Evolutionary conservation across 768 basidiomycete species (phyloP).

Genomic region (Mycena amicta): DNA sequence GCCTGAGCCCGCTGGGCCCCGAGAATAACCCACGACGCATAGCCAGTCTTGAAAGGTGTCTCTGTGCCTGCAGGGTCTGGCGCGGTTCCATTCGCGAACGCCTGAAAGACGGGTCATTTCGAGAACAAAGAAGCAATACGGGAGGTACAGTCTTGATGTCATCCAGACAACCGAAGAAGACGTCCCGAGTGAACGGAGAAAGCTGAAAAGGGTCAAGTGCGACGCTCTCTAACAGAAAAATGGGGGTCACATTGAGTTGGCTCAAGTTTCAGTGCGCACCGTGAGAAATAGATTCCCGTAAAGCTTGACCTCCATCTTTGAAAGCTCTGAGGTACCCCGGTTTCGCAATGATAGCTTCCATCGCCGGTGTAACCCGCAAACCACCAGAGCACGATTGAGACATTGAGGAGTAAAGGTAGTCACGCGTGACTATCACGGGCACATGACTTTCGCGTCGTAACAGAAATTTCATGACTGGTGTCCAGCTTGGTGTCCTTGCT

Average conservation of each 20-base stretch:
- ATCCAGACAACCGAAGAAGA: neutral
- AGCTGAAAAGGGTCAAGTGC: neutral
- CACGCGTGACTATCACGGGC: too few species aligned
- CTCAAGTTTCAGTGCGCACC: too few species aligned
- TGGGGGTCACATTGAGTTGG: too few species aligned
- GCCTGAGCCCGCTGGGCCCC: slow-evolving; percentile 41
- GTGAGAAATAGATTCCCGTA: neutral
- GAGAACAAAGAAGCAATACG: neutral
- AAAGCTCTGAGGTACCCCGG: neutral
- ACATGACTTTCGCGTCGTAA: too few species aligned
- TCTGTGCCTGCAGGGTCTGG: slow-evolving; percentile 43
- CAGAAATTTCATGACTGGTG: too few species aligned
- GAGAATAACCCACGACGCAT: slow-evolving; percentile 39
- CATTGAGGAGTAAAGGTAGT: neutral
- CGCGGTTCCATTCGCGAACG: slow-evolving; percentile 31
- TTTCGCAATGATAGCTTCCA: neutral
- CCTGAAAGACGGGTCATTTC: slow-evolving; percentile 16
- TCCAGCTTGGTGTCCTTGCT: too few species aligned
- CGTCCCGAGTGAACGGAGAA: neutral
- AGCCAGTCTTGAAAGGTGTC: slow-evolving; percentile 46
- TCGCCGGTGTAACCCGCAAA: neutral
- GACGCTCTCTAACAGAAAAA: neutral
- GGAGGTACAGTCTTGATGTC: neutral
- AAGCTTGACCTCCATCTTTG: neutral
- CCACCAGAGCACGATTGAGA: neutral